Evolutionary conservation across 192 early-diverging fungal genomes (phyloP), one percentile per base, ranked within the genome.

Genomic region (Linnemannia zychae): DNA sequence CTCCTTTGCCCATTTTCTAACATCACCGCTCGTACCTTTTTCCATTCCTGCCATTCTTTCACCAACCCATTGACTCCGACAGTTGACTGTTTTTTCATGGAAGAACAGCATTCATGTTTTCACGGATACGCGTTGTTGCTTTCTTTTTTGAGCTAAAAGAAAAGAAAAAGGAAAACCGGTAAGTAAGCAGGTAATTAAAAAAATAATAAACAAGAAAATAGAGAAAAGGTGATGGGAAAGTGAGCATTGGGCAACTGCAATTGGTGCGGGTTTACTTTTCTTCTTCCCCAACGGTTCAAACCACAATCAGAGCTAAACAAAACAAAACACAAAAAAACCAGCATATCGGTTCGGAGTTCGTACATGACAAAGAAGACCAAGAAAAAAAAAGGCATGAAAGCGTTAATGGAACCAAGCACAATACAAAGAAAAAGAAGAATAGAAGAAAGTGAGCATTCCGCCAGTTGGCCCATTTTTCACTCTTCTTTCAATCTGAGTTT

Each of bases 401-500:
- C 28, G 28, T 63, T 44, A 63, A 16, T 63, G 28, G 11, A 33
- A 63, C 57, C 57, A 63, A 63, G 4, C 40, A 44, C 3, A 3
- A 44, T 9, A 44, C 4, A 44, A 44, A 44, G 40, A 44, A 44
- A 44, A 44, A 44, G 9, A 9, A 44, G 40, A 31, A 31, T 0
- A 9, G 0, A 24, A n/a, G 17, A 17, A 63, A 63, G 53, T 24
- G 9, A 57, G n/a, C 9, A n/a, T 7, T 24, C 31, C 28, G 28
- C 57, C 57, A 63, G 3, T 57, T 63, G 57, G 28, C 57, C 57
- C 3, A 22, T 60, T 28, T 60, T 3, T 28, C 12, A 3, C 3
- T 57, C 0, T 57, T 57, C 24, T 57, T 33, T 63, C 57, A 28
- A 63, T 63, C 57, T 63, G 57, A 63, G 57, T 63, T 63, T 63